Evolutionary conservation across 1,284 basidiomycete genomes (phyloP).

Genomic region (Cutaneotrichosporon cyanovorans): DNA sequence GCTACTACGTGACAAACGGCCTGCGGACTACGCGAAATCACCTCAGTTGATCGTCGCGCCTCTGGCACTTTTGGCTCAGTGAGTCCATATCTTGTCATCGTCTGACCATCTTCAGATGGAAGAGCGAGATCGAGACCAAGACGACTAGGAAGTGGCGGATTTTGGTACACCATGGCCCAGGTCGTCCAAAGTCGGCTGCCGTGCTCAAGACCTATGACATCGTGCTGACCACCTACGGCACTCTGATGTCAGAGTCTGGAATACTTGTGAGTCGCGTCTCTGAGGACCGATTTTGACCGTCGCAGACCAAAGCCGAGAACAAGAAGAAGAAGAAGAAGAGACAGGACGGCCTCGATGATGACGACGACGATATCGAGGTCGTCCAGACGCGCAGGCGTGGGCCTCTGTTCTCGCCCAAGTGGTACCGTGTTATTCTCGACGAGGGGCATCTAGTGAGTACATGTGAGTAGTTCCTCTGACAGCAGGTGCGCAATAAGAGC

Average conservation of each 20-base stretch:
- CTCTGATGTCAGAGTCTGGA: conserved; percentile 25
- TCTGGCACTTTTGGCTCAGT: conserved; percentile 43
- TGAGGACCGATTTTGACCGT: neutral
- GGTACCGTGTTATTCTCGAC: conserved; percentile 46
- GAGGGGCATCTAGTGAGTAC: conserved; percentile 39
- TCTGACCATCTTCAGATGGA: conserved; percentile 31
- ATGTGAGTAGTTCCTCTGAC: neutral
- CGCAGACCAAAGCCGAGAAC: neutral
- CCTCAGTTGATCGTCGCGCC: conserved; percentile 46
- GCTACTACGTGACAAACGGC: conserved; percentile 28
- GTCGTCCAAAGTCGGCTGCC: conserved; percentile 24
- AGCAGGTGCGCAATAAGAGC: conserved; percentile 28
- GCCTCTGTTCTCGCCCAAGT: conserved; percentile 34
- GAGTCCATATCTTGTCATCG: conserved; percentile 7
- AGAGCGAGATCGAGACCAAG: conserved; percentile 45
- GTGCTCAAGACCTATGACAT: conserved; percentile 39
- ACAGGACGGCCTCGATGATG: neutral
- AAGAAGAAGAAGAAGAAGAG: conserved; percentile 20
- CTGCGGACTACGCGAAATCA: conserved; percentile 31
- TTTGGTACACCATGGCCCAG: conserved; percentile 41
- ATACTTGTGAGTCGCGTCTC: conserved; percentile 12
- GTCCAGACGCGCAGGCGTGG: conserved; percentile 16
- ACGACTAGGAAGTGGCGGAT: conserved; percentile 31
- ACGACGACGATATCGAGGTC: conserved; percentile 12
- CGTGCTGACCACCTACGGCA: conserved; percentile 43